Conservation (phyloP, 495 filamentous ascomycete species). For the Tuber indicum region DNA sequence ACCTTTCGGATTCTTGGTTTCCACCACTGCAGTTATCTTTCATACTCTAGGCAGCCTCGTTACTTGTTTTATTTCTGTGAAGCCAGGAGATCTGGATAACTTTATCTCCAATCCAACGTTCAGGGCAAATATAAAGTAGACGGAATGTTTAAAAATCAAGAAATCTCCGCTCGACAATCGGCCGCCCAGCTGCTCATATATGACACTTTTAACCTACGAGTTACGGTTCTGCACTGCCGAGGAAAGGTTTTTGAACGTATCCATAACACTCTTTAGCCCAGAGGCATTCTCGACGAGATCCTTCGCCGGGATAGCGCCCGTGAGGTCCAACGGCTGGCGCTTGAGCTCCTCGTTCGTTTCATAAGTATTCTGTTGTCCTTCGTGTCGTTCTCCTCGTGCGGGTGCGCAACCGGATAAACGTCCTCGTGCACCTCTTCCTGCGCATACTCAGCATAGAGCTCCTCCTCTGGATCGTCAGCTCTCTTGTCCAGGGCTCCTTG, state of each 20-base stretch:
- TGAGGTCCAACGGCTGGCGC: constrained; percentile 2
- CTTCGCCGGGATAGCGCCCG: constrained; percentile 18
- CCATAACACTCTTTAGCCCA: constrained; percentile 25
- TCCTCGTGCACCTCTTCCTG: background rate
- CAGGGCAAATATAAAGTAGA: background rate
- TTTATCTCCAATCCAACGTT: too few species aligned
- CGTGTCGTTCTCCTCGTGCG: too few species aligned
- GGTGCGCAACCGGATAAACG: too few species aligned
- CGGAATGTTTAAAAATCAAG: background rate
- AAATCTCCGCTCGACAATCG: background rate
- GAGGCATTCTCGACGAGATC: constrained; percentile 26
- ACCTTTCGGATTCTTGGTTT: too few species aligned
- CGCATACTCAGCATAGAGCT: background rate
- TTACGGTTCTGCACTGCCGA: constrained; percentile 14
- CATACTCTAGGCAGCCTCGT: too few species aligned
- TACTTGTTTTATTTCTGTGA: too few species aligned
- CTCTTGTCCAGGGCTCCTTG: constrained; percentile 29
- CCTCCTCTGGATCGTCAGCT: background rate
- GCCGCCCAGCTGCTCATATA: background rate
- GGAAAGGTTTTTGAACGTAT: constrained; percentile 21
- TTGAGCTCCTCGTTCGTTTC: constrained; percentile 7
- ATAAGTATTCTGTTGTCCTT: background rate
- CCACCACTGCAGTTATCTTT: too few species aligned
- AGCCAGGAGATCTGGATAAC: too few species aligned
- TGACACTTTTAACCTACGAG: constrained; percentile 8